phyloP scores from a whole-genome alignment of 768 basidiomycete genomes.

The Pluteus cervinus region DNA sequence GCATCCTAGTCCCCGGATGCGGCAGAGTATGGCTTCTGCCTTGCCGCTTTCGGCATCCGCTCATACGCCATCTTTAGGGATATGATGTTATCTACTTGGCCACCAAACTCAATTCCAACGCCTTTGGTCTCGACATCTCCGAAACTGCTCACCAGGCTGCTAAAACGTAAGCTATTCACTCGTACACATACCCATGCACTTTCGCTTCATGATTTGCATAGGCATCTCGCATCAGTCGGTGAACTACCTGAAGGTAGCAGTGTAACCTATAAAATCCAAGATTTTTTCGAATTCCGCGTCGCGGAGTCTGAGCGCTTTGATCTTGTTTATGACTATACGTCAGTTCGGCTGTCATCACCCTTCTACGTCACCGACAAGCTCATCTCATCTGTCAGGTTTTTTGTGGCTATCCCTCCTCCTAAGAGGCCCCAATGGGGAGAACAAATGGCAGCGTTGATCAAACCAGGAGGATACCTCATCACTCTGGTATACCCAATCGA shows the following conservation, averaged over 20 bases:
- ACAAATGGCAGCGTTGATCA: conserved; percentile 49
- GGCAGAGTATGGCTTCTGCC: background rate
- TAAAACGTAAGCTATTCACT: conserved; percentile 24
- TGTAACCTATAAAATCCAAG: conserved; percentile 32
- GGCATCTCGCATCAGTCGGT: too few species aligned
- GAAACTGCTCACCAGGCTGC: conserved; percentile 46
- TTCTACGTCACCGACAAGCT: background rate
- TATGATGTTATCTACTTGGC: conserved; percentile 57
- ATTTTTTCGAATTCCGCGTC: conserved; percentile 50
- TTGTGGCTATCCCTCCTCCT: conserved; percentile 61
- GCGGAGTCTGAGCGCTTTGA: conserved; percentile 37
- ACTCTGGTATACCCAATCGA: conserved; percentile 55
- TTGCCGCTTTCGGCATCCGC: background rate
- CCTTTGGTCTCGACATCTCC: conserved; percentile 52
- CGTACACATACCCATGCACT: conserved; percentile 7
- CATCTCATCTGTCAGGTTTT: conserved; percentile 41
- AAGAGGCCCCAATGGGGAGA: conserved; percentile 49
- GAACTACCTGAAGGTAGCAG: conserved; percentile 20
- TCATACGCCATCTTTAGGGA: conserved; percentile 33
- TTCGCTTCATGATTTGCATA: background rate
- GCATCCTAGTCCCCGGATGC: conserved; percentile 4
- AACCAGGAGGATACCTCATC: conserved; percentile 59
- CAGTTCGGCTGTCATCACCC: conserved; percentile 9
- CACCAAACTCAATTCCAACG: conserved; percentile 37
- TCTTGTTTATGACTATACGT: conserved; percentile 66